A percentile compares a stretch with the other conserved stretches of the same genome.
Conservation (phyloP, 2,329 filamentous ascomycete genomes). For the Calycina marina region DNA sequence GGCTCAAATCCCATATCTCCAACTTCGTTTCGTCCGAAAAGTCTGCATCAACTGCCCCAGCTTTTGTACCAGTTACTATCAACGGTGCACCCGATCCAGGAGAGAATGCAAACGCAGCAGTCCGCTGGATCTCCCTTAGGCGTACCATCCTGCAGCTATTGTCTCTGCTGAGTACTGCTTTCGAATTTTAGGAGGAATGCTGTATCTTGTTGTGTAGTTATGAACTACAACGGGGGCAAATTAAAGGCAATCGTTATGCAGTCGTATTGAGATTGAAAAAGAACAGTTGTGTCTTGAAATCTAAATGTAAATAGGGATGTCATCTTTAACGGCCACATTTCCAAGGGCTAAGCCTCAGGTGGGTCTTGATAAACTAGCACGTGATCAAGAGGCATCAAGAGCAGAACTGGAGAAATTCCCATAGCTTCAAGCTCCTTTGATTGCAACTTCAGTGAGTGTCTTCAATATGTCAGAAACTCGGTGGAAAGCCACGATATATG, state of each 20-base stretch:
- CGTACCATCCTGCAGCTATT: constrained; percentile 58
- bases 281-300: too few relatives aligned
- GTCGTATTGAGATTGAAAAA: too few relatives aligned
- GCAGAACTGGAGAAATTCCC: not conserved
- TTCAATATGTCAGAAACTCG: constrained; percentile 65
- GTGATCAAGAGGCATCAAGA: too few relatives aligned
- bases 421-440: not conserved
- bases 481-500: constrained; percentile 83
- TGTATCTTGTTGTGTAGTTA: too few relatives aligned
- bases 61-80: constrained; percentile 84
- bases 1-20: constrained; percentile 85
- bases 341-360: too few relatives aligned
- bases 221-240: too few relatives aligned
- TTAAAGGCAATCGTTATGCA: too few relatives aligned
- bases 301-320: too few relatives aligned
- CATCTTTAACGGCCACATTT: too few relatives aligned
- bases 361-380: too few relatives aligned
- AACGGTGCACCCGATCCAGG: constrained; percentile 65
- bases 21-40: constrained; percentile 96
- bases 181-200: too few relatives aligned
- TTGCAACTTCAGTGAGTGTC: not conserved
- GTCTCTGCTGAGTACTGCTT: not conserved
- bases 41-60: constrained; percentile 88
- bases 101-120: constrained; percentile 95
- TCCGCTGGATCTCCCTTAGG: constrained; percentile 89